Base-by-base conservation (phyloP, 2,329 filamentous ascomycete genomes). In the Fusarium proliferatum region DNA sequence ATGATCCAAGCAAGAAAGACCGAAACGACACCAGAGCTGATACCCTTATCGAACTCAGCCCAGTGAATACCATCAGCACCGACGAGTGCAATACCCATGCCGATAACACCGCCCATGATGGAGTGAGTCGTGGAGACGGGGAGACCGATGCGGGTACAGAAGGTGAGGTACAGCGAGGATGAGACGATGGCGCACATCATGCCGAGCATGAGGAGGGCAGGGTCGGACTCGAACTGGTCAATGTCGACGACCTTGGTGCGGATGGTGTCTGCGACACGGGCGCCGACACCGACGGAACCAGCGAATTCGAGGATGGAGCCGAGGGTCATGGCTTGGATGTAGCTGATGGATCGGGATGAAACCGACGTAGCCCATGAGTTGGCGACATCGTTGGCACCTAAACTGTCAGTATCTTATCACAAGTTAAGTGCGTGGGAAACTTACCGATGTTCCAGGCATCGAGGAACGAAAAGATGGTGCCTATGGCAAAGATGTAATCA, bases 301-400 rank as follows among this genome's bases (percentile, higher is more conserved):
- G 85, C 79, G 68, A 92, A 89, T 78, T 92, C 90, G 82, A 91
- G 89, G 67, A 91, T 79, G 48, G 87, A 86, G 23, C 87, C 89
- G 16, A 89, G 81, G 11, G 85, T 72, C 88, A 90, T 89, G 74
- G 88, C 90, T 77, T 91, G 89, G 67, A 88, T 72, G 79, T 91
- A 88, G 9, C 85, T 86, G 64, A 92, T 81, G 67, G 92, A 93
- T 59, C 91, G 86, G 30, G 92, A 93, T 3, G 90, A 92, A 70
- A 94, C 92, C 76, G 89, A 92, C 28, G 91, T 93, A n/a, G 91
- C 90, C 89, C 91, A 94, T 6, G 91, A 89, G 84, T 94, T 94
- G 81, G 92, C 92, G 67, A 94, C 92, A 91, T 94, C 92, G 82
- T 79, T 79, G 46, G 77, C 77, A 76, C 77, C 77, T 79, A 19